Base-by-base conservation (phyloP, 75 land plant species). In the Adiantum capillusveneris region DNA sequence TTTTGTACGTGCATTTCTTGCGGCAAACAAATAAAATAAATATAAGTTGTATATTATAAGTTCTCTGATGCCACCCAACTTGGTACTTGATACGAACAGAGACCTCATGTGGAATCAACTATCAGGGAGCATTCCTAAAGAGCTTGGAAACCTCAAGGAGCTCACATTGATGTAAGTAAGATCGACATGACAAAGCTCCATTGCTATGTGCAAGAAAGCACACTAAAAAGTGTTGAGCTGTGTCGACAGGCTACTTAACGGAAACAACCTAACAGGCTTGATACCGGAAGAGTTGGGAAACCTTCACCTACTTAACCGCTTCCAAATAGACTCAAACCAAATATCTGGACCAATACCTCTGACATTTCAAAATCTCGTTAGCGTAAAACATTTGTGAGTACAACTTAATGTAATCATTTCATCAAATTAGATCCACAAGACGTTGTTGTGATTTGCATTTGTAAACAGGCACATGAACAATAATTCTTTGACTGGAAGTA, bases 231-330 rank as follows among this genome's bases (percentile, higher is more conserved):
- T 34, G 37, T 5, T 34, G 7, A 5, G 37, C 37, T 34, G 3
- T 34, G 37, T 9, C 9, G 9, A 3, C 79, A 86, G 96, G 59
- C 79, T 90, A 39, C 59, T 90, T 63, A 90, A 69, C 73, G 96
- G 88, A 21, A 90, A 90, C 56, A 59, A 53, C 12, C 31, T 90
- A 51, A 71, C 85, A 39, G 96, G 96, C 17, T 45, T 74, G 31
- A 72, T 90, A 30, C 92, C 96, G 1, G 70, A 74, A 13, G 96
- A 90, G 73, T 54, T 90, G 55, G 96, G 92, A 11, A 46, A 76
- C 44, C 86, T 90, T 31, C 54, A 61, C 25, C 53, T 81, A 6
- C 66, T 90, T 65, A 31, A 62, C 39, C 79, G 85, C 44, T 36
- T 90, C 27, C 96, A 90, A 63, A 70, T 90, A n/a, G 96, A 90